Base-by-base conservation (phyloP, 192 early-diverging fungal genomes). In the Coemansia sp. region DNA sequence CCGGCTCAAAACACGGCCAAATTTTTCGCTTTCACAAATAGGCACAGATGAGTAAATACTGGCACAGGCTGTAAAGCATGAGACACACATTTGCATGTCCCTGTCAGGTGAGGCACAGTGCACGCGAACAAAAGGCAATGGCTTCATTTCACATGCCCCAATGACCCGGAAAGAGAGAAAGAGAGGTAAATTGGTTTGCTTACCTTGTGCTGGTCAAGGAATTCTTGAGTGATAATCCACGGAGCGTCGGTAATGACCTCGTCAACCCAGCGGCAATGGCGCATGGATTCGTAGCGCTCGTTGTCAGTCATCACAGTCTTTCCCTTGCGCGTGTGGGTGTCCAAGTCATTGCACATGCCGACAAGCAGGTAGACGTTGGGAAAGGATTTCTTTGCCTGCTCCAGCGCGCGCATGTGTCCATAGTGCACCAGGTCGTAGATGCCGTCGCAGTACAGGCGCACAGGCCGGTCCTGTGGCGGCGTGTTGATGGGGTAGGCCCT, bases 391-490 rank as follows among this genome's bases (percentile, higher is more conserved):
- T 92, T 92, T 5, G 90, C 90, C 65, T 92, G 89, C 62, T 90
- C 86, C 32, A 92, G 68, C 31, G 87, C 83, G 39, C 83, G 81
- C 57, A 86, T 85, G 49, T 92, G 89, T 2, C 90, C 90, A 52
- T 88, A 87, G 63, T 93, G 89, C 54, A 90, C 86, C 60, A 90
- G 59, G 70, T 90, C 89, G 67, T 86, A 92, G 42, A 92, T 90
- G 11, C 90, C 90, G 75, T 92, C 90, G 60, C 84, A 88, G 71
- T 92, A 92, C 48, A 92, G 81, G 29, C 90, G 79, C 37, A 90
- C 81, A 8, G 85, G 83, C 19, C 85, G 80, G 69, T 83, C 85
- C n/a, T 59, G 72, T 30, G 85, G 86, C 37, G 86, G 80, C 55
- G 77, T 45, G 58, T 87, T 87, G 53, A 87, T 84, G 21, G 45